These are phyloP conservation scores for Magnolia changhungtana DNA, from an alignment of 164 flowering plant species.

Conservation along the genomic window DNA sequence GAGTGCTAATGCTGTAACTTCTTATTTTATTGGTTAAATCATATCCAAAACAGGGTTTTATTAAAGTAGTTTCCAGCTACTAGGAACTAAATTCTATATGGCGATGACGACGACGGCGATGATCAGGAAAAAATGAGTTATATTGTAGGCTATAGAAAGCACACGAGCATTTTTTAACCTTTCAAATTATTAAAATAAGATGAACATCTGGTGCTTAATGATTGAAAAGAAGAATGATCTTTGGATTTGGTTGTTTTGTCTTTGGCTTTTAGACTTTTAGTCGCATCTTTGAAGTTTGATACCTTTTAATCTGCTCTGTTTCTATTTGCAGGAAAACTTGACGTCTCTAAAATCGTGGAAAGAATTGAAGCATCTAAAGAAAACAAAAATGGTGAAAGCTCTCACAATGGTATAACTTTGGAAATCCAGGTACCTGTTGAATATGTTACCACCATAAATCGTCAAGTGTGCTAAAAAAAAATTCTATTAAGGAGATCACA, in stretches of 20 bases:
- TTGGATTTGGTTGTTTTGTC: not conserved
- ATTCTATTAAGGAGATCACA: too few relatives aligned
- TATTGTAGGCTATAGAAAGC: too few relatives aligned
- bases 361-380: slow-evolving; percentile 65
- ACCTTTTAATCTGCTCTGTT: not conserved
- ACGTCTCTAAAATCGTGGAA: slow-evolving; percentile 80
- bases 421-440: slow-evolving; percentile 91
- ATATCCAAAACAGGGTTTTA: too few relatives aligned
- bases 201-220: not conserved
- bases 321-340: slow-evolving; percentile 55
- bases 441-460: slow-evolving; percentile 92
- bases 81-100: too few relatives aligned
- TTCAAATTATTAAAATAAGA: not conserved
- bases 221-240: not conserved
- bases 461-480: slow-evolving; percentile 58
- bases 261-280: not conserved
- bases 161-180: too few relatives aligned
- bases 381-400: slow-evolving; percentile 37
- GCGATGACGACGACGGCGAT: too few relatives aligned
- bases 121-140: too few relatives aligned
- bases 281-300: not conserved
- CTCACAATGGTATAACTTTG: slow-evolving; percentile 65
- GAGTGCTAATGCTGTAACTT: too few relatives aligned
- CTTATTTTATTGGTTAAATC: too few relatives aligned
- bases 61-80: too few relatives aligned